Base-by-base conservation (phyloP, 805 yeast genomes). In the Suhomyces pyralidae region DNA sequence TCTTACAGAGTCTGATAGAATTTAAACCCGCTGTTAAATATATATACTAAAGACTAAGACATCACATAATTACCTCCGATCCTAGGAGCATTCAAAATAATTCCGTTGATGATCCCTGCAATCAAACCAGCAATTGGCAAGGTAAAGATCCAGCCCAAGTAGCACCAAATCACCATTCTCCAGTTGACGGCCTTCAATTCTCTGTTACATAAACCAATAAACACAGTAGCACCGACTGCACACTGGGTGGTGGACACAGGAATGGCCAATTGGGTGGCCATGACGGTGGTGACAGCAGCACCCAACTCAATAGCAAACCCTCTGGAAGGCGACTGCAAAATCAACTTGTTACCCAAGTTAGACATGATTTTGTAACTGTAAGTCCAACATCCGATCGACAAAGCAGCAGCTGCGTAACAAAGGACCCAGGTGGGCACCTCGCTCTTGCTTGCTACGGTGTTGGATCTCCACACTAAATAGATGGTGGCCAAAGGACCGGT, bases 221-320 rank as follows among this genome's bases (percentile, higher is more conserved):
- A 82, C 6, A 86, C 89, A 40, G 88, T 84, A 54, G 90, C 89
- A 54, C 93, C 93, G 52, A 83, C 86, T 12, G 90, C 89, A 65
- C 84, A 80, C 69, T 86, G 92, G 4, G 93, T 87, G 26, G 93
- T 87, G 7, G 91, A 85, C 30, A 86, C 81, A 45, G 93, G 93
- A 57, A 86, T 82, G 5, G 78, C 73, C 56, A 86, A 76, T 66
- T 84, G 86, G 5, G 93, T 82, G 28, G 93, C 92, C 82, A 87
- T 80, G 45, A 85, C 84, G 8, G 84, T 81, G 7, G 93, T 86
- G 50, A 85, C 70, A 40, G 92, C 92, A 55, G 92, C 89, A 54
- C 91, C 92, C 40, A 86, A 72, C 70, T 86, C 93, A 64, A 86
- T 83, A 10, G 88, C 72, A 63, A 85, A 87, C 10, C 93, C 93